Evolutionary conservation across 768 basidiomycete species (phyloP).

Genomic region (Calocera cornea): DNA sequence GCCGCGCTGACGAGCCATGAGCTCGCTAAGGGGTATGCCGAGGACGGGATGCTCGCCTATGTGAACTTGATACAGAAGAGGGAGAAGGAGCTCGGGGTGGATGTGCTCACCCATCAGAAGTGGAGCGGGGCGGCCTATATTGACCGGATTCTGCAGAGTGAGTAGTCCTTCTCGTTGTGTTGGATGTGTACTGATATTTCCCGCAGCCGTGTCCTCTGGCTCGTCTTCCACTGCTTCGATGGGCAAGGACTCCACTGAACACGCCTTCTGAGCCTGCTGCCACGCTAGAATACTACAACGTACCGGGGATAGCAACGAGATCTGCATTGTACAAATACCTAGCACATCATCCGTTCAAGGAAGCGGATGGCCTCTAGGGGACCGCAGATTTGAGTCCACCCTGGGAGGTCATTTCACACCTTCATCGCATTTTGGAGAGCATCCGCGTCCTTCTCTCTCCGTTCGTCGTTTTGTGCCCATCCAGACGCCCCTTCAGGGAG

Average conservation of each 20-base stretch:
- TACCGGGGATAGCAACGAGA: not conserved
- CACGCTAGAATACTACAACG: not conserved
- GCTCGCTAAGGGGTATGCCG: slow-evolving; percentile 63
- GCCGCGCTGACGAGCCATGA: slow-evolving; percentile 54
- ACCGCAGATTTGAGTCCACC: no score
- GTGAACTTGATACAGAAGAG: slow-evolving; percentile 77
- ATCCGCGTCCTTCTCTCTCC: no score
- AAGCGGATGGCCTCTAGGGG: no score
- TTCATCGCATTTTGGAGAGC: no score
- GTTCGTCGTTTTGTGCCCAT: not conserved
- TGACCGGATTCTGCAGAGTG: slow-evolving; percentile 63
- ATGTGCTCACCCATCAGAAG: slow-evolving; percentile 89
- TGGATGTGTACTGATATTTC: not conserved
- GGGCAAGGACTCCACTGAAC: slow-evolving; percentile 83
- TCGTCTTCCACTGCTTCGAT: slow-evolving; percentile 74
- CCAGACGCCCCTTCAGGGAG: not conserved
- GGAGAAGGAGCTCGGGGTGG: slow-evolving; percentile 76
- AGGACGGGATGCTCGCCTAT: slow-evolving; percentile 86
- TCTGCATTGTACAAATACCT: not conserved
- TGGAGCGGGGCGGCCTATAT: slow-evolving; percentile 92
- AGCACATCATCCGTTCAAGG: not conserved
- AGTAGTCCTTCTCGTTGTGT: slow-evolving; percentile 5
- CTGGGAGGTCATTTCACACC: no score
- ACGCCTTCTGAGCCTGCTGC: slow-evolving; percentile 42
- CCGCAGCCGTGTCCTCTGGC: slow-evolving; percentile 56